These are phyloP conservation scores for Phoenix roebelenii DNA, from an alignment of 176 grass and related monocot genomes.

Conservation along the genomic window DNA sequence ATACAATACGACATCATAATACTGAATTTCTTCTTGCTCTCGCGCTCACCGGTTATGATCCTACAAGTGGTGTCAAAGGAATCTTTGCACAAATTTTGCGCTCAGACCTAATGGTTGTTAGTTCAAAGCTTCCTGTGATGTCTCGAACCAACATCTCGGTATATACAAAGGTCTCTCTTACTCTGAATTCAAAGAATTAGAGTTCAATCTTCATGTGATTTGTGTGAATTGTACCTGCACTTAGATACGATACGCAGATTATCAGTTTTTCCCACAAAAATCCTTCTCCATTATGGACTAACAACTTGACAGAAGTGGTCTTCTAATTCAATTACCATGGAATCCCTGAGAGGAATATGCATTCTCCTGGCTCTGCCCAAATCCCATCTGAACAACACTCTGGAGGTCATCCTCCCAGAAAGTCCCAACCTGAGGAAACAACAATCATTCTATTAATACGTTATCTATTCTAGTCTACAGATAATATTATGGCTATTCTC, in stretches of 20 bases:
- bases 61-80: neutral
- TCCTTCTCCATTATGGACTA: no score
- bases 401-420: constrained; percentile 76
- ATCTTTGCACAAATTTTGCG: neutral
- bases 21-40: neutral
- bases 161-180: constrained; percentile 20
- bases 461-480: no score
- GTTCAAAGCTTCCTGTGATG: constrained; percentile 4
- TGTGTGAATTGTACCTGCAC: constrained; percentile 21
- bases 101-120: constrained; percentile 7
- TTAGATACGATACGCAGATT: neutral
- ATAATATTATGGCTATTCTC: no score
- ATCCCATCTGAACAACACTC: constrained; percentile 64
- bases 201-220: constrained; percentile 31
- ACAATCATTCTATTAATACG: neutral
- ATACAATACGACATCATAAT: neutral
- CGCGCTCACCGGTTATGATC: neutral
- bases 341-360: constrained; percentile 1
- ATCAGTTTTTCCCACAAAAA: no score
- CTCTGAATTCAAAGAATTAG: constrained; percentile 24
- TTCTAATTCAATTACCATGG: neutral
- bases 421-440: constrained; percentile 24
- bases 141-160: constrained; percentile 1
- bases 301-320: no score
- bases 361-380: constrained; percentile 20